These are phyloP conservation scores for Mycena venus DNA, from an alignment of 768 basidiomycete species.

Conservation along the genomic window DNA sequence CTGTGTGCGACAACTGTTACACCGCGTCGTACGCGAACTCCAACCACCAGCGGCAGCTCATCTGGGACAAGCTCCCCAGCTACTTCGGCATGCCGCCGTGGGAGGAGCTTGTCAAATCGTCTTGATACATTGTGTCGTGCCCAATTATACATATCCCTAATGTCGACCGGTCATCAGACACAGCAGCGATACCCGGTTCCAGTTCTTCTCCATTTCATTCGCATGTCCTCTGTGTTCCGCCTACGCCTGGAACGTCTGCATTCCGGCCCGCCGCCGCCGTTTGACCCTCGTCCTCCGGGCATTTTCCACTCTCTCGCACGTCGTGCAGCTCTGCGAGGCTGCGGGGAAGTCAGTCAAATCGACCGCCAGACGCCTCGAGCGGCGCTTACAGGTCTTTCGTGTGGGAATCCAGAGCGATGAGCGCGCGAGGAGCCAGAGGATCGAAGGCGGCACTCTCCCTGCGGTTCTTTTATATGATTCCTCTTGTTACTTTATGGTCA, in stretches of 20 bases:
- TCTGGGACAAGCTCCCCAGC: slow-evolving; percentile 34
- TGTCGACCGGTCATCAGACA: slow-evolving; percentile 40
- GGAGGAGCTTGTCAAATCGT: slow-evolving; percentile 34
- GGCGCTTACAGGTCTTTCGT: slow-evolving; percentile 45
- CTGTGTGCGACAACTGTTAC: slow-evolving; percentile 35
- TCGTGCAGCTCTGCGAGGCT: slow-evolving; percentile 46
- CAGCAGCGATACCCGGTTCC: slow-evolving; percentile 46
- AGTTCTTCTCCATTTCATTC: slow-evolving; percentile 23
- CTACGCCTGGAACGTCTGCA: slow-evolving; percentile 46
- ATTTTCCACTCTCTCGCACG: slow-evolving; percentile 30
- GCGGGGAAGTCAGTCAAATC: background rate
- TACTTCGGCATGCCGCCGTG: slow-evolving; percentile 35
- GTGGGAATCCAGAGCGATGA: slow-evolving; percentile 46
- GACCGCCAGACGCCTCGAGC: background rate
- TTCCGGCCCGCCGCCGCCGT: slow-evolving; percentile 37
- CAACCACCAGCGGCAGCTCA: slow-evolving; percentile 27
- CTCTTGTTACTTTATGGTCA: slow-evolving; percentile 36
- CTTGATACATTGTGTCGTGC: slow-evolving; percentile 14
- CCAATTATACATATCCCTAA: slow-evolving; percentile 2
- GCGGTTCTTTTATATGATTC: slow-evolving; percentile 39
- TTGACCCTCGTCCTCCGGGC: slow-evolving; percentile 38
- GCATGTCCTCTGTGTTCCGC: slow-evolving; percentile 24
- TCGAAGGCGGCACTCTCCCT: slow-evolving; percentile 39
- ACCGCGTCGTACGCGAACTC: slow-evolving; percentile 22
- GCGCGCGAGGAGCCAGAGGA: slow-evolving; percentile 43